Conservation (phyloP, 2,329 filamentous ascomycete species). For the Cladophialophora bantiana region DNA sequence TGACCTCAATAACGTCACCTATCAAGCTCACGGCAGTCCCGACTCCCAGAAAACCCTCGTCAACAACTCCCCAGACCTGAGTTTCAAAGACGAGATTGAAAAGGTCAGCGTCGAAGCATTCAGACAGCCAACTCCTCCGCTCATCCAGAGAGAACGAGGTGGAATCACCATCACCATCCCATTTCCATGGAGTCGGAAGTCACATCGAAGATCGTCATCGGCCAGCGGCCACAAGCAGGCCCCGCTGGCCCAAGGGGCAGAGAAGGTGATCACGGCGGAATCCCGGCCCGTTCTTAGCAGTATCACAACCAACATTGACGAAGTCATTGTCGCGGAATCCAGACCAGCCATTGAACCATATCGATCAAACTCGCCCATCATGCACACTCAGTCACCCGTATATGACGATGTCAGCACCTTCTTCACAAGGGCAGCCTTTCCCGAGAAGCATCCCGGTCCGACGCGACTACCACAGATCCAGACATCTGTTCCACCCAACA, state of each 20-base stretch:
- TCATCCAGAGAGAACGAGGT: slow-evolving; percentile 29
- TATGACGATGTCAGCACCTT: slow-evolving; percentile 34
- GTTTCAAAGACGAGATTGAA: slow-evolving; percentile 20
- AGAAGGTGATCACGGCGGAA: slow-evolving; percentile 15
- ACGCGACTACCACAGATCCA: slow-evolving; percentile 85
- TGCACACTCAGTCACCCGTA: slow-evolving; percentile 31
- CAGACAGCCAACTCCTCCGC: slow-evolving; percentile 18
- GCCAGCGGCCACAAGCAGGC: slow-evolving; percentile 6
- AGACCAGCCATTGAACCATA: slow-evolving; percentile 16
- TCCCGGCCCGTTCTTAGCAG: slow-evolving; percentile 10
- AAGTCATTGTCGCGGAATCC: slow-evolving; percentile 31
- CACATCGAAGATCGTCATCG: slow-evolving; percentile 32
- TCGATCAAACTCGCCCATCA: slow-evolving; percentile 25
- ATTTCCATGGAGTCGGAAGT: slow-evolving; percentile 35
- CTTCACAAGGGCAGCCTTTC: slow-evolving; percentile 57
- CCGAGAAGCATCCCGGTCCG: slow-evolving; percentile 79
- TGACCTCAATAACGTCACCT: slow-evolving; percentile 19
- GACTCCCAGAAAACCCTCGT: slow-evolving; percentile 37
- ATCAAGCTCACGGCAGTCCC: slow-evolving; percentile 33
- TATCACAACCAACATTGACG: slow-evolving; percentile 25
- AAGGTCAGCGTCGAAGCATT: slow-evolving; percentile 12
- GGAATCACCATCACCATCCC: slow-evolving; percentile 37
- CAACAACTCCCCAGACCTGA: slow-evolving; percentile 30
- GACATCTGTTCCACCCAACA: slow-evolving; percentile 64
- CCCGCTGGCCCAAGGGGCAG: slow-evolving; percentile 7